phyloP scores from a whole-genome alignment of 2,329 filamentous ascomycete species.

The Penicillium sp. region DNA sequence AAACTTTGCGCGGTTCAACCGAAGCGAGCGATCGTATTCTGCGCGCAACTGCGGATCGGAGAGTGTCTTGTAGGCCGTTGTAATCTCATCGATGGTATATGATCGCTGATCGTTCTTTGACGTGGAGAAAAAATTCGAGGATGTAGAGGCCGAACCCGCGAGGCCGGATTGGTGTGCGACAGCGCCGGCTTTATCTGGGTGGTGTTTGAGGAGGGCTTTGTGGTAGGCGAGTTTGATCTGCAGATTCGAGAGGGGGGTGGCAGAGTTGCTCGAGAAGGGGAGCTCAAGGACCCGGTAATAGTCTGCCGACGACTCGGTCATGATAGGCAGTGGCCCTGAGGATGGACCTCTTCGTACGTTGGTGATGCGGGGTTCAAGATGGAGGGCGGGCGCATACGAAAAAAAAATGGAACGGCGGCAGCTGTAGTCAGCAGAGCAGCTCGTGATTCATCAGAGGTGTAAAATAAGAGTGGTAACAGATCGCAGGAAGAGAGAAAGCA shows the following conservation, averaged over 20 bases:
- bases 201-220: constrained; percentile 56
- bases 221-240: constrained; percentile 58
- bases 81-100: constrained; percentile 59
- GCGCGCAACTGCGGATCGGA: constrained; percentile 43
- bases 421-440: constrained; percentile 3
- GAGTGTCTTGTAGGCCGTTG: constrained; percentile 58
- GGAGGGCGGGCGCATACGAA: neutral
- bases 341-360: neutral
- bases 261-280: constrained; percentile 26
- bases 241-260: constrained; percentile 33
- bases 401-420: neutral
- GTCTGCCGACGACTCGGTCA: constrained; percentile 21
- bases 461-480: neutral
- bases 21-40: constrained; percentile 52
- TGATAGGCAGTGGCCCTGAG: constrained; percentile 1
- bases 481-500: neutral
- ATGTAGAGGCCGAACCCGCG: neutral
- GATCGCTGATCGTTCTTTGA: neutral
- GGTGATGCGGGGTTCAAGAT: neutral
- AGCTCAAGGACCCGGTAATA: constrained; percentile 45
- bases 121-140: neutral
- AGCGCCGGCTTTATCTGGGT: constrained; percentile 57
- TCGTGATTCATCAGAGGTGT: neutral
- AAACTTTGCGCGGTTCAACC: constrained; percentile 33
- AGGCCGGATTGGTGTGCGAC: constrained; percentile 13